Evolutionary conservation across 2,329 filamentous ascomycete genomes (phyloP).

Genomic region (Fusarium xylarioides): DNA sequence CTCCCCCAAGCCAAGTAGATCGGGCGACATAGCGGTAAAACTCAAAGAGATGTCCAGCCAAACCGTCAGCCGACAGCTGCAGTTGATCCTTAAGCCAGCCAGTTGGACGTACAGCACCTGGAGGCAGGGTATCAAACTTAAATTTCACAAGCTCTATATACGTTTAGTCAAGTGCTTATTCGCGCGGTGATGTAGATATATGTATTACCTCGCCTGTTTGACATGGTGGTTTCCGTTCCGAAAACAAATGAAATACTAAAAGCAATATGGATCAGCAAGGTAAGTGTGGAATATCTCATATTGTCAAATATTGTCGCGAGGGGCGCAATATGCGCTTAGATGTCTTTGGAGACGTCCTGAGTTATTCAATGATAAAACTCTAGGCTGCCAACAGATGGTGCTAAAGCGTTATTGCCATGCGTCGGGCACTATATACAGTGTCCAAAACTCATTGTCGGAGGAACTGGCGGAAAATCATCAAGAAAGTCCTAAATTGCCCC

Average conservation of each 20-base stretch:
- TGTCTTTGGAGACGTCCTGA: background rate
- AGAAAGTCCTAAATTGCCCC: background rate
- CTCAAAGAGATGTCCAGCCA: background rate
- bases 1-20: background rate
- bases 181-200: rapidly evolving
- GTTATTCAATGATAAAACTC: background rate
- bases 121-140: background rate
- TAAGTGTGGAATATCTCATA: background rate
- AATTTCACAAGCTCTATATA: background rate
- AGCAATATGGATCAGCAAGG: background rate
- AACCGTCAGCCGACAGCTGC: background rate
- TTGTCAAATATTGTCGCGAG: background rate
- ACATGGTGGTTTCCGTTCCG: background rate
- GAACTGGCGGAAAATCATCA: background rate
- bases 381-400: background rate
- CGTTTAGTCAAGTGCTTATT: background rate
- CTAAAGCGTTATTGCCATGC: background rate
- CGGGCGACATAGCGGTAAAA: background rate
- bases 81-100: background rate
- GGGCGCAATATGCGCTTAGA: too few relatives aligned
- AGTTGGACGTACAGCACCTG: background rate
- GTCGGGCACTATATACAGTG: background rate
- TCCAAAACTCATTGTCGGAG: background rate
- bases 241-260: background rate
- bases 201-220: background rate